Conservation (phyloP, 2,329 filamentous ascomycete genomes). For the Hortaea sp. region DNA sequence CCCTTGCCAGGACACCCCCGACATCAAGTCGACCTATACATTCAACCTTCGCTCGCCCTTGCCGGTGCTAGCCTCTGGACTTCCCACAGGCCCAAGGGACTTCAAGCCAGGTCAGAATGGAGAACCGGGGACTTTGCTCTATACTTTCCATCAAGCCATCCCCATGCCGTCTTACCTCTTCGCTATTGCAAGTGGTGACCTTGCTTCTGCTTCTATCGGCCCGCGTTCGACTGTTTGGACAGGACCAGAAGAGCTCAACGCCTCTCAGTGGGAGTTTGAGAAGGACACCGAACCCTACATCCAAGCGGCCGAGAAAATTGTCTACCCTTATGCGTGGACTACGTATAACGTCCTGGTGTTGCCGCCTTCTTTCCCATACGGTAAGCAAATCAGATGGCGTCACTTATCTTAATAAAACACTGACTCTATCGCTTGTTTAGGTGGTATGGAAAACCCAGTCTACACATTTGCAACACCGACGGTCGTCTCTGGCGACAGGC, state of each 20-base stretch:
- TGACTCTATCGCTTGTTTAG: background rate
- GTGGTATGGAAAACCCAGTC: conserved; percentile 32
- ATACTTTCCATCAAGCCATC: conserved; percentile 80
- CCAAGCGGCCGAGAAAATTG: conserved; percentile 65
- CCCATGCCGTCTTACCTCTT: conserved; percentile 94
- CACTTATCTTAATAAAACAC: background rate
- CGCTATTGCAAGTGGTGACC: conserved; percentile 76
- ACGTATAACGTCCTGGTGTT: conserved; percentile 90
- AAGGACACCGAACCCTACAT: conserved; percentile 87
- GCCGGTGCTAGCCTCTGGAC: conserved; percentile 83
- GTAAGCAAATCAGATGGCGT: conserved; percentile 35
- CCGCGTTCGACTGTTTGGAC: conserved; percentile 76
- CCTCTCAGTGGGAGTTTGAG: conserved; percentile 84
- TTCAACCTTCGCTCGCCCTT: conserved; percentile 81
- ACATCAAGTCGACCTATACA: conserved; percentile 89
- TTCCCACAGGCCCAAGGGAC: conserved; percentile 47
- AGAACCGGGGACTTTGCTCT: conserved; percentile 48
- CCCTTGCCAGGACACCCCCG: conserved; percentile 94
- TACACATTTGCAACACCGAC: conserved; percentile 94
- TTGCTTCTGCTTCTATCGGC: conserved; percentile 76
- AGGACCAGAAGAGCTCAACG: conserved; percentile 75
- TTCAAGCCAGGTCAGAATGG: conserved; percentile 45
- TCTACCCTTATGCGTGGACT: conserved; percentile 88
- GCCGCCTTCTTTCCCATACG: conserved; percentile 83
- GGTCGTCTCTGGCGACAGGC: conserved; percentile 69